Evolutionary conservation across 805 yeast species (phyloP).

Genomic region (Teunomyces stri): DNA sequence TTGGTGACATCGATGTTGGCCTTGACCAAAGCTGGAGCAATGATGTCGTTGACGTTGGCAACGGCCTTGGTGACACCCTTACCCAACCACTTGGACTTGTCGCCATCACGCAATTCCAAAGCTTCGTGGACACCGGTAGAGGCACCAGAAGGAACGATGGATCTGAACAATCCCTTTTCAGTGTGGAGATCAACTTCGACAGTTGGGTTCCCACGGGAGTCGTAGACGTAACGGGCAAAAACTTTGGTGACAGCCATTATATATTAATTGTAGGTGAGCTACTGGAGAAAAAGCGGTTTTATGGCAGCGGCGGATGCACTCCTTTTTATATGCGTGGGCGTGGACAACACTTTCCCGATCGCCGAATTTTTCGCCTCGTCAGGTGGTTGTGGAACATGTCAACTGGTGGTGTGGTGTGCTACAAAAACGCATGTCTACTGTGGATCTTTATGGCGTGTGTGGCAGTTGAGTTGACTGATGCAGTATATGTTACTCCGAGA

Average conservation of each 20-base stretch:
- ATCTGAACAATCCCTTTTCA: constrained; percentile 89
- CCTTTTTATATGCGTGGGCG: constrained; percentile 5
- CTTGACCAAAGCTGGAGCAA: constrained; percentile 89
- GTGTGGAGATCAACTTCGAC: constrained; percentile 97
- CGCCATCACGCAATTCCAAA: constrained; percentile 96
- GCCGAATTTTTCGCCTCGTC: constrained; percentile 3
- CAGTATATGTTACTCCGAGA: neutral
- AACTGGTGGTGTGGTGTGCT: neutral
- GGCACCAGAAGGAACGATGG: constrained; percentile 99
- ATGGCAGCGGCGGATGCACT: neutral
- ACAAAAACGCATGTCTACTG: no score
- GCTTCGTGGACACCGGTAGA: constrained; percentile 99
- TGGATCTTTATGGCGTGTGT: neutral
- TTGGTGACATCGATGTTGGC: constrained; percentile 80
- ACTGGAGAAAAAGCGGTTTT: neutral
- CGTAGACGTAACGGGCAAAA: constrained; percentile 96
- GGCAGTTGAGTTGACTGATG: neutral
- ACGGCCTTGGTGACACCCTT: constrained; percentile 98
- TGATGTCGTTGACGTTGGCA: constrained; percentile 88
- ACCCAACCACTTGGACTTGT: constrained; percentile 96
- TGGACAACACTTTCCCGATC: constrained; percentile 28
- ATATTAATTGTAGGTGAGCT: neutral
- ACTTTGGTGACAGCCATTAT: constrained; percentile 84
- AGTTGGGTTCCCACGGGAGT: constrained; percentile 99
- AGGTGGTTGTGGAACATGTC: constrained; percentile 1